Base-by-base conservation (phyloP, 768 basidiomycete species). In the Phanerochaete carnosa region DNA sequence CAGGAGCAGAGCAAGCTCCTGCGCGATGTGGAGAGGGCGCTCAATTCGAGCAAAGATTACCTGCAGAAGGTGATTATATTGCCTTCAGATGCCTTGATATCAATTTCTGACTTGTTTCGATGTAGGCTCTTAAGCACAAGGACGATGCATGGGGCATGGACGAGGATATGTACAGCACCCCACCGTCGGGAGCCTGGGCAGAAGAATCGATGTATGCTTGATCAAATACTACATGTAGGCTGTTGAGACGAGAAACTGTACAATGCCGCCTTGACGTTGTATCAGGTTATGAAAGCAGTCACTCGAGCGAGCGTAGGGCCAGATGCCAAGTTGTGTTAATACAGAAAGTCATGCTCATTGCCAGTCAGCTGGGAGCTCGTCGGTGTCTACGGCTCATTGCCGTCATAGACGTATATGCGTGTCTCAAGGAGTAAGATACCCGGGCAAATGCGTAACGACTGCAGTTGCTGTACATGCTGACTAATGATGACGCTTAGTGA, bases 31-130 rank as follows among this genome's bases (percentile, higher is more conserved):
- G 87, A 90, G 64, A 73, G 78, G 59, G 80, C 83, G 57, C 72
- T 88, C 66, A 83, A 79, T 43, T 76, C 80, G 69, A 88, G 86
- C 70, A 88, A 79, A 66, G 92, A 93, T 49, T 94, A 85, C 62
- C 69, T 94, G 66, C 76, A 67, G 32, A 94, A 93, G 83, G 90
- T 88, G 32, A 51, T 75, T 66, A 13, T 11, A 29, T 6, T 32
- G n/a, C 55, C 22, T 30, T 25, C 13, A 29, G 22, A 32, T 23
- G 4, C 19, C 54, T 25, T 32, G 6, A 46, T 16, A n/a, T 15
- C 25, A 16, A 25, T 28, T 39, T 19, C 26, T 56, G 45, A 33
- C 16, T 4, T 23, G 22, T 28, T 19, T 28, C 4, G 15, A 13
- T 49, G 12, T 37, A 72, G 70, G 69, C 68, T 3, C 54, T 66